Evolutionary conservation across 2,329 filamentous ascomycete species (phyloP), one percentile per base, ranked within the genome.

Genomic region (Penicillium psychrosexuale): DNA sequence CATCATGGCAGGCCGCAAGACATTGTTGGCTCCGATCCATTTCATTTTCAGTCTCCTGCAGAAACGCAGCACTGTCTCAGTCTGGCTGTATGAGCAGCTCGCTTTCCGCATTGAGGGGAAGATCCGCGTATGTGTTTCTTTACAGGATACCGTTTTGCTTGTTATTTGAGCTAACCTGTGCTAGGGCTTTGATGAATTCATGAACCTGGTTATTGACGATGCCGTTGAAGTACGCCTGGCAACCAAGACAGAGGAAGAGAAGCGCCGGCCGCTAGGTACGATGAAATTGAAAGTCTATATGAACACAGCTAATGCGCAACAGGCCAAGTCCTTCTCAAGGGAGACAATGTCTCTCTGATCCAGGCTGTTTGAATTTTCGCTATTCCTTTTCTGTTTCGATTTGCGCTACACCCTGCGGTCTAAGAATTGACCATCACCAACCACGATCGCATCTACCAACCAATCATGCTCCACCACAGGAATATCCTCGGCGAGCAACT

Each of bases 51-150:
- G 94, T 81, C 87, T 97, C 37, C 84, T 97, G 9, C 92, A 86
- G 67, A 79, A 89, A 74, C 87, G 91, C 69, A 86, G 89, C 15
- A 92, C 88, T 1, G 91, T 97, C 37, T 90, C 89, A 66, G 90
- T 99, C 70, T 99, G 94, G 94, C 81, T 99, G 39, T 97, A 95
- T 75, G 94, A 99, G 78, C 94, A 99, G 81, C 80, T 97, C 51
- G 86, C 87, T 13, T 92, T 96, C 70, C 84, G 94, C 57, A 97
- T 99, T 69, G 92, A 97, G 78, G 94, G 94, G 59, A 96, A 93
- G 78, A 96, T 99, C 63, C 85, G 94, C 69, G 93, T 96, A 75
- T 61, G 86, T 75, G 24, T 24, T 54, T 42, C n/a, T 31, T 43
- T 44, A 50, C 28, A 42, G n/a, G 43, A 50, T 17, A 12, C 28